These are phyloP conservation scores for Nannizziopsis barbatae DNA, from an alignment of 2,329 filamentous ascomycete genomes.

Conservation along the genomic window DNA sequence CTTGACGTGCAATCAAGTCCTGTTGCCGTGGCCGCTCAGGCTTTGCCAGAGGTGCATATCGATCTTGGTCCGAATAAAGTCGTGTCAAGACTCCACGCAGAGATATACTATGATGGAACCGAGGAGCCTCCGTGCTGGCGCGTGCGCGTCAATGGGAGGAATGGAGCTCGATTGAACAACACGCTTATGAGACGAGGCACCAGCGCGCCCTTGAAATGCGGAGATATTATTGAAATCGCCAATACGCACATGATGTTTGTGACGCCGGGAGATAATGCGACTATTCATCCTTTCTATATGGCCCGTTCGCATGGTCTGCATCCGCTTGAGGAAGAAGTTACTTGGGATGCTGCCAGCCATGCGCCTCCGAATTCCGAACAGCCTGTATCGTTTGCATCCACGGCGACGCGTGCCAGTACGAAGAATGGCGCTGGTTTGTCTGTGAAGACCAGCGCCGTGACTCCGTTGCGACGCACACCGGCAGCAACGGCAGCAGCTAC, in stretches of 20 bases:
- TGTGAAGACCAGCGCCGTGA: conserved; percentile 14
- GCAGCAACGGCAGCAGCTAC: conserved; percentile 19
- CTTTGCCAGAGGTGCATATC: conserved; percentile 56
- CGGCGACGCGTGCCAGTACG: not conserved
- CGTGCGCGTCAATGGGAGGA: conserved; percentile 77
- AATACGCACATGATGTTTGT: conserved; percentile 98
- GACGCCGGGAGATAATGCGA: conserved; percentile 63
- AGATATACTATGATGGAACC: conserved; percentile 60
- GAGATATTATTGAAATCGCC: conserved; percentile 82
- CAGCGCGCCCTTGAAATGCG: conserved; percentile 60
- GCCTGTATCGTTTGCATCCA: conserved; percentile 4
- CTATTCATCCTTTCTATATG: conserved; percentile 58
- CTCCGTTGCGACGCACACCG: conserved; percentile 34
- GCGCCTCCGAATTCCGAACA: conserved; percentile 23
- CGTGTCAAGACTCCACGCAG: conserved; percentile 64
- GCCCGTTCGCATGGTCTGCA: conserved; percentile 49
- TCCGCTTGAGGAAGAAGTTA: conserved; percentile 23
- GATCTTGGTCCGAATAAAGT: conserved; percentile 78
- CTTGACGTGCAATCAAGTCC: conserved; percentile 38
- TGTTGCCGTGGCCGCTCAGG: conserved; percentile 34
- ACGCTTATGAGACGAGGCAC: conserved; percentile 55
- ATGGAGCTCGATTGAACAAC: conserved; percentile 78
- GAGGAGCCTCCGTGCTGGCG: conserved; percentile 59
- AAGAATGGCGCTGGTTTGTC: conserved; percentile 5
- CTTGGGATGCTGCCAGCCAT: conserved; percentile 31